Conservation (phyloP, 2,329 filamentous ascomycete genomes). For the Zasmidium cellare region DNA sequence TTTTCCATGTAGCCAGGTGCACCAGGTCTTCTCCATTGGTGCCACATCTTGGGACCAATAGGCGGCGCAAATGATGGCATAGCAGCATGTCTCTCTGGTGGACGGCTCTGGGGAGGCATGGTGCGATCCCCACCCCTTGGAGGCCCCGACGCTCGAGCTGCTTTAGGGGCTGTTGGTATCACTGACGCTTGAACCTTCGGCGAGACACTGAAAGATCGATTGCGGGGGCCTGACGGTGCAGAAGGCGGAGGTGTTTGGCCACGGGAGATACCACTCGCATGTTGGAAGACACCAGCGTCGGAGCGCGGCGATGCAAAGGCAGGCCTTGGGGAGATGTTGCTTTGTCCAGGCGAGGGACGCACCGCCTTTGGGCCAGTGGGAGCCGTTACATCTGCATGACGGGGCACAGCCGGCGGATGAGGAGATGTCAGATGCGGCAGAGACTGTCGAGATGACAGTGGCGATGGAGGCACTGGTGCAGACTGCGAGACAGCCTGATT, state of each 20-base stretch:
- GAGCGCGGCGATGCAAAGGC: conserved; percentile 28
- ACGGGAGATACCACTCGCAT: conserved; percentile 7
- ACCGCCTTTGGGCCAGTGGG: conserved; percentile 35
- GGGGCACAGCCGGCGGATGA: conserved; percentile 20
- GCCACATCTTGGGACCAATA: conserved; percentile 30
- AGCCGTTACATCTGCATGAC: conserved; percentile 26
- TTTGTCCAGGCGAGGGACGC: conserved; percentile 23
- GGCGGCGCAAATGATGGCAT: conserved; percentile 23
- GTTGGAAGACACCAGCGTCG: conserved; percentile 21
- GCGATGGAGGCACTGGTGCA: conserved; percentile 22
- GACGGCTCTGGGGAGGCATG: conserved; percentile 18
- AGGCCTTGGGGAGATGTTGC: conserved; percentile 28
- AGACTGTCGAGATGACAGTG: conserved; percentile 19
- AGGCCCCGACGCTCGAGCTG: conserved; percentile 23
- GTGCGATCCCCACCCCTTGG: conserved; percentile 14
- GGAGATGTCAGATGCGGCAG: conserved; percentile 26
- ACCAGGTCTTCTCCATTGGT: conserved; percentile 47
- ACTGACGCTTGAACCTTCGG: conserved; percentile 32
- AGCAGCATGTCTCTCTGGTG: conserved; percentile 16
- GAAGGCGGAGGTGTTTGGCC: conserved; percentile 30
- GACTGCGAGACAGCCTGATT: conserved; percentile 5
- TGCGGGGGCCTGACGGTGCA: conserved; percentile 35
- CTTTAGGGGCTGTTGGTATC: conserved; percentile 39
- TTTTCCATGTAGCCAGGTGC: conserved; percentile 29
- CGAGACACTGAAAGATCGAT: conserved; percentile 36